A percentile compares a stretch with the other conserved stretches of the same genome.
These are phyloP conservation scores for Diaporthe ilicicola DNA, from an alignment of 2,329 filamentous ascomycete genomes.

Conservation along the genomic window DNA sequence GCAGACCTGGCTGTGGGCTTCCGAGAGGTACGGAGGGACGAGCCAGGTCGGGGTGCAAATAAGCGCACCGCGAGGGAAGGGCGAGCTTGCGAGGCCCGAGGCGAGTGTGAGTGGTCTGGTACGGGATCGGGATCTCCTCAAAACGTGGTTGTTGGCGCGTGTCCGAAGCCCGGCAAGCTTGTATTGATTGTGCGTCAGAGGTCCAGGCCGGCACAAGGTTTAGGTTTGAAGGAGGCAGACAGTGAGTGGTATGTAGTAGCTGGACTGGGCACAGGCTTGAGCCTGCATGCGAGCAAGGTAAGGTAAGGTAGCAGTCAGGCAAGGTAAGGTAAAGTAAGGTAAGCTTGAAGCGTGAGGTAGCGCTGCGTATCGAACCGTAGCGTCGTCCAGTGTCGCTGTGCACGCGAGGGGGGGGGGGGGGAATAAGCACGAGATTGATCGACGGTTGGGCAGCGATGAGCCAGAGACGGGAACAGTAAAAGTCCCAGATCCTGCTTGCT, in stretches of 20 bases:
- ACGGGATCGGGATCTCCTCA: slow-evolving; percentile 18
- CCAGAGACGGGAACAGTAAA: slow-evolving; percentile 14
- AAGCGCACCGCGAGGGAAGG: slow-evolving; percentile 10
- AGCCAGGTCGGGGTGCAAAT: slow-evolving; percentile 22
- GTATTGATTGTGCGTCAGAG: slow-evolving; percentile 21
- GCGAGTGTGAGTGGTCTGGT: neutral
- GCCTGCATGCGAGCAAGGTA: slow-evolving; percentile 24
- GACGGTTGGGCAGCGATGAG: slow-evolving; percentile 49
- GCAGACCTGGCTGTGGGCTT: slow-evolving; percentile 9
- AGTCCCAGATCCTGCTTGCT: slow-evolving; percentile 21
- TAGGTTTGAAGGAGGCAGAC: slow-evolving; percentile 23
- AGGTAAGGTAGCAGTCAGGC: slow-evolving; percentile 24
- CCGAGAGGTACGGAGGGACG: slow-evolving; percentile 9
- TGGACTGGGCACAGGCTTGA: slow-evolving; percentile 25
- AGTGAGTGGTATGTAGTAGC: slow-evolving; percentile 20
- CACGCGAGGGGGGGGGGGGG: slow-evolving; percentile 23
- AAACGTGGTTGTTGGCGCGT: slow-evolving; percentile 14
- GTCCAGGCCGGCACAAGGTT: slow-evolving; percentile 18
- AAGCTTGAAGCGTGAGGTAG: slow-evolving; percentile 25
- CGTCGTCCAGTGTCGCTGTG: slow-evolving; percentile 21
- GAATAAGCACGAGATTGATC: slow-evolving; percentile 41
- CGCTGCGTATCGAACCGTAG: slow-evolving; percentile 19
- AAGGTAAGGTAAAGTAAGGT: slow-evolving; percentile 14
- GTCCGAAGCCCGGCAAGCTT: slow-evolving; percentile 16
- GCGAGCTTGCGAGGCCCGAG: slow-evolving; percentile 20